These are phyloP conservation scores for Glebionis coronaria DNA, from an alignment of 129 eudicot genomes.

Conservation along the genomic window DNA sequence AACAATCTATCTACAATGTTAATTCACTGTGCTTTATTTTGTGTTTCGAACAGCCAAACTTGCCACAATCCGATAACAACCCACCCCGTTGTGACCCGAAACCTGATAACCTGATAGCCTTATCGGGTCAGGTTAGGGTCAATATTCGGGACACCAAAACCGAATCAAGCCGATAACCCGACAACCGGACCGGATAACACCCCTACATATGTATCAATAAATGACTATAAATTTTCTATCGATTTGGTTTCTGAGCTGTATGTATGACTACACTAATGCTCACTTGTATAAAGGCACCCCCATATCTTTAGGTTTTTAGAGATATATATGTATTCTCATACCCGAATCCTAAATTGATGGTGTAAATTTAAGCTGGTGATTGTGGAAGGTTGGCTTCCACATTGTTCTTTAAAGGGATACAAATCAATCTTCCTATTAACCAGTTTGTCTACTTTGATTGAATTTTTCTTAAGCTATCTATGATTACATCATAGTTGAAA, in stretches of 20 bases:
- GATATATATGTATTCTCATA: conserved; percentile 8
- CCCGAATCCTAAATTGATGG: neutral
- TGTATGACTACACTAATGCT: neutral
- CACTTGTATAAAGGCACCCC: neutral
- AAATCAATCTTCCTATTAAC: neutral
- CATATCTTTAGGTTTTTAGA: conserved; percentile 6
- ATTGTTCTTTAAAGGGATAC: neutral
- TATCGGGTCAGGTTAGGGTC: no score
- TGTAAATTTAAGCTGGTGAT: conserved; percentile 4
- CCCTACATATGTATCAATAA: conserved; percentile 1
- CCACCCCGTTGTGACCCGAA: no score
- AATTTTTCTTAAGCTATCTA: no score
- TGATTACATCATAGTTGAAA: no score
- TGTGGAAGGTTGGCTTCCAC: neutral
- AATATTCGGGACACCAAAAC: no score
- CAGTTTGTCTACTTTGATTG: neutral
- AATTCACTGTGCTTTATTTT: no score
- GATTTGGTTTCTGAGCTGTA: neutral
- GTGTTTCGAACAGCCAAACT: no score
- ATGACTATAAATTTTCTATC: neutral
- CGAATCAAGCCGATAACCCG: no score
- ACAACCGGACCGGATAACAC: no score
- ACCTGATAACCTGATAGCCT: no score
- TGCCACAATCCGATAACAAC: no score
- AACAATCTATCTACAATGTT: neutral